Evolutionary conservation across 345 rosid species (phyloP).

Genomic region (Carallia pectinifolia): DNA sequence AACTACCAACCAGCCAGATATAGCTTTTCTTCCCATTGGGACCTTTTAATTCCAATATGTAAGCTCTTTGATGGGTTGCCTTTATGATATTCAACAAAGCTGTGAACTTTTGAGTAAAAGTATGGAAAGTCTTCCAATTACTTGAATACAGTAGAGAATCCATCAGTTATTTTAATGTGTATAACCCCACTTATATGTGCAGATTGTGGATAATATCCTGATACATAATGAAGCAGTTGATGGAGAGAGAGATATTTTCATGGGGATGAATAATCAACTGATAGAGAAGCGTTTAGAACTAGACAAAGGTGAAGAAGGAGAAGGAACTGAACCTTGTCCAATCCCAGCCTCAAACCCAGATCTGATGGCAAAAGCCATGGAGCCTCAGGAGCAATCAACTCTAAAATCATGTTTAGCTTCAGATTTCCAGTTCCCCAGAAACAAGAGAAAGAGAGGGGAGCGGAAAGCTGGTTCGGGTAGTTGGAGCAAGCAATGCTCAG

Average conservation of each 20-base stretch:
- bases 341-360: slow-evolving; percentile 38
- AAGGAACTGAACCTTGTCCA: slow-evolving; percentile 41
- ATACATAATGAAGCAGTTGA: slow-evolving; percentile 54
- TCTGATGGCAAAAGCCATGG: slow-evolving; percentile 18
- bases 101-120: neutral
- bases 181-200: slow-evolving; percentile 15
- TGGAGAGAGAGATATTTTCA: slow-evolving; percentile 34
- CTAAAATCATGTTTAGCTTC: slow-evolving; percentile 71
- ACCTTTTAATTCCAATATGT: neutral
- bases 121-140: too few species aligned
- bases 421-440: slow-evolving; percentile 63
- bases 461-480: slow-evolving; percentile 65
- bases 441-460: slow-evolving; percentile 87
- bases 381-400: slow-evolving; percentile 39
- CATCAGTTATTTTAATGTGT: neutral
- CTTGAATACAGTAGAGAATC: neutral
- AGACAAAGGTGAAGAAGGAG: slow-evolving; percentile 59
- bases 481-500: slow-evolving; percentile 67
- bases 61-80: neutral
- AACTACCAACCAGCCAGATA: neutral
- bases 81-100: neutral
- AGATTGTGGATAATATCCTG: slow-evolving; percentile 59
- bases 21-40: neutral
- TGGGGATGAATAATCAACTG: slow-evolving; percentile 39
- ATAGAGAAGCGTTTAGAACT: slow-evolving; percentile 32